Conservation (phyloP, 257 asterid genomes). For the Avicennia marina region DNA sequence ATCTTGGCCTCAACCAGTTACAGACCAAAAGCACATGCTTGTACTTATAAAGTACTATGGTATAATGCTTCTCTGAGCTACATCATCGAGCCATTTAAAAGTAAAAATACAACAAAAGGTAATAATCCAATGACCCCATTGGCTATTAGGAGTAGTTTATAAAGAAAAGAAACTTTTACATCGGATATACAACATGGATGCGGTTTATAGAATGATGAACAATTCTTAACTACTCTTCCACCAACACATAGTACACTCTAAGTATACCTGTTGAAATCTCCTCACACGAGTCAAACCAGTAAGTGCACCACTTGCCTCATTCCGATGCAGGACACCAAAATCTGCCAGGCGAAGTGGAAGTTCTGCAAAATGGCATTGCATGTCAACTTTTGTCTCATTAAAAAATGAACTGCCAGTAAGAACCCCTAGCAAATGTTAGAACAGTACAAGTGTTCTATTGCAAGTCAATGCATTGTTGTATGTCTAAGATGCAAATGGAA, state of each 20-base stretch:
- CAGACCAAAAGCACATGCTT: constrained; percentile 9
- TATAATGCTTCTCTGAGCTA: background rate
- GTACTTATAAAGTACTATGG: background rate
- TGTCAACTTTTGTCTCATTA: constrained; percentile 10
- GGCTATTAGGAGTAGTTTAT: background rate
- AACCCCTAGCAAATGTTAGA: background rate
- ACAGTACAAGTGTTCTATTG: too few species aligned
- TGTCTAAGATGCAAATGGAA: too few species aligned
- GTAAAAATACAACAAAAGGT: too few species aligned
- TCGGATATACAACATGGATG: background rate
- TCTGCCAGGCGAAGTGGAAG: constrained; percentile 96
- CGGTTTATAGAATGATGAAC: background rate
- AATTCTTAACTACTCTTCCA: constrained; percentile 8
- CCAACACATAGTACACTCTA: background rate
- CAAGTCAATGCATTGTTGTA: too few species aligned
- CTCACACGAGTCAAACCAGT: constrained; percentile 97
- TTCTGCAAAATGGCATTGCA: constrained; percentile 41
- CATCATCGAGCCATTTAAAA: too few species aligned
- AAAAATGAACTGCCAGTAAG: background rate
- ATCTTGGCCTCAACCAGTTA: constrained; percentile 16
- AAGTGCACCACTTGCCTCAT: constrained; percentile 99
- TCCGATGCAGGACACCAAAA: constrained; percentile 95
- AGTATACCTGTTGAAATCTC: constrained; percentile 93
- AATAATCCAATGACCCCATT: background rate
- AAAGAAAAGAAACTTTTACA: background rate